These are phyloP conservation scores for Nothomitra cinnamomea DNA, from an alignment of 2,329 filamentous ascomycete species.

Conservation along the genomic window DNA sequence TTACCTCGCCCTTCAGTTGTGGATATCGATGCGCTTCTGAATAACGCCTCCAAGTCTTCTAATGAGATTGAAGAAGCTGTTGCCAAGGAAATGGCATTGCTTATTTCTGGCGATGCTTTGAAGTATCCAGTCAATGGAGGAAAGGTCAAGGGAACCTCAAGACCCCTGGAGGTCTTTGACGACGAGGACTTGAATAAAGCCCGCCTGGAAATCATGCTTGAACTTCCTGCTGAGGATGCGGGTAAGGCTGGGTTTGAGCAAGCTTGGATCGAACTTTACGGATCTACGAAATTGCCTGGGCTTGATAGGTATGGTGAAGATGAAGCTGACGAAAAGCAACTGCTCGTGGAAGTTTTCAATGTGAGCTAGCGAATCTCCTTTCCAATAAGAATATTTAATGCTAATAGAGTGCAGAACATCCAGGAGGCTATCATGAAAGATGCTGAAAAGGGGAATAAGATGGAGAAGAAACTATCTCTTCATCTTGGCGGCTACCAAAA, in stretches of 20 bases:
- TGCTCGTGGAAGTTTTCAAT: constrained; percentile 57
- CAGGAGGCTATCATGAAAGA: constrained; percentile 56
- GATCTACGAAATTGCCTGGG: constrained; percentile 50
- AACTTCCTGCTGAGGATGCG: constrained; percentile 35
- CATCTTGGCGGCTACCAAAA: constrained; percentile 84
- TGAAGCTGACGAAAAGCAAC: constrained; percentile 48
- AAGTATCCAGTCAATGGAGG: constrained; percentile 55
- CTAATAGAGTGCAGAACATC: constrained; percentile 33
- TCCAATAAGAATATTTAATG: not conserved
- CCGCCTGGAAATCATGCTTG: constrained; percentile 56
- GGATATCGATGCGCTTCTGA: constrained; percentile 51
- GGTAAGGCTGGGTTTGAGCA: constrained; percentile 38
- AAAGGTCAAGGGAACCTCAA: constrained; percentile 44
- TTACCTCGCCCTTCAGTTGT: constrained; percentile 62
- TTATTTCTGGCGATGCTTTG: constrained; percentile 69
- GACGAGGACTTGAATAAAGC: constrained; percentile 61
- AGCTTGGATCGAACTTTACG: constrained; percentile 36
- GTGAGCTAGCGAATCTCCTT: constrained; percentile 27
- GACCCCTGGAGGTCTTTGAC: constrained; percentile 44
- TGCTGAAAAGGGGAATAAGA: constrained; percentile 66
- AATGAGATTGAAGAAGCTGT: constrained; percentile 54
- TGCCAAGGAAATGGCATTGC: constrained; percentile 55
- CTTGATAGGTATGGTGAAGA: constrained; percentile 67
- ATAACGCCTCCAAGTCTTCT: constrained; percentile 39
- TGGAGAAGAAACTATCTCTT: constrained; percentile 83